Conservation (phyloP, 2,329 filamentous ascomycete genomes). For the Colletotrichum tamarilloi region DNA sequence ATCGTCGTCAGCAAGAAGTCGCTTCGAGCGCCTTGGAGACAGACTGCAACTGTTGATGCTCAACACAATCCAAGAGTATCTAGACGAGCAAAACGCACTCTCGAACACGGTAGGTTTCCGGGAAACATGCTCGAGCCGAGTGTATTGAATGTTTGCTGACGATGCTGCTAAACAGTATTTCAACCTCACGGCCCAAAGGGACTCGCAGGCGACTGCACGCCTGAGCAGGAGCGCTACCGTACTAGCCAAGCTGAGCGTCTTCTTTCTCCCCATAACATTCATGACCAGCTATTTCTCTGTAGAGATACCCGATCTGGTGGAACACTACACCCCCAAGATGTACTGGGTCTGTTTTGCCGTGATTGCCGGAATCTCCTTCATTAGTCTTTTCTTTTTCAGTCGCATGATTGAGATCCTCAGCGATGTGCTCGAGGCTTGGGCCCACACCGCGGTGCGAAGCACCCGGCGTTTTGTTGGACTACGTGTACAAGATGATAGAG, state of each 20-base stretch:
- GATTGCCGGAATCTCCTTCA: constrained; percentile 68
- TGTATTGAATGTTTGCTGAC: background rate
- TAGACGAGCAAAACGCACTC: constrained; percentile 77
- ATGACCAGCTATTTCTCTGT: constrained; percentile 81
- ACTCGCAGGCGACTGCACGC: constrained; percentile 77
- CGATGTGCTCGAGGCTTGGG: constrained; percentile 54
- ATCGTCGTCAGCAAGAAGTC: constrained; percentile 60
- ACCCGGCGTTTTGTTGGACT: background rate
- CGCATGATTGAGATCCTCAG: constrained; percentile 57
- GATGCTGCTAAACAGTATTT: constrained; percentile 68
- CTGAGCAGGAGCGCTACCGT: constrained; percentile 78
- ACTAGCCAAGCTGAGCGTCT: constrained; percentile 78
- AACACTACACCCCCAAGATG: constrained; percentile 67
- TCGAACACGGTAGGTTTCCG: constrained; percentile 68
- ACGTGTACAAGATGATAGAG: background rate
- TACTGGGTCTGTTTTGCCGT: constrained; percentile 78
- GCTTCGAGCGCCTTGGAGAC: constrained; percentile 70
- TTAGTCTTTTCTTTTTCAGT: constrained; percentile 66
- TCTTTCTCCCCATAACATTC: constrained; percentile 80
- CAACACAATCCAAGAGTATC: constrained; percentile 69
- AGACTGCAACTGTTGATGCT: constrained; percentile 70
- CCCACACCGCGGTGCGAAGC: constrained; percentile 23
- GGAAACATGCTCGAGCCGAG: background rate
- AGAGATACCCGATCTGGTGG: constrained; percentile 67
- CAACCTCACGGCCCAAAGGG: constrained; percentile 80